Evolutionary conservation across 2,329 filamentous ascomycete genomes (phyloP).

Genomic region (Cladosporium sp.): DNA sequence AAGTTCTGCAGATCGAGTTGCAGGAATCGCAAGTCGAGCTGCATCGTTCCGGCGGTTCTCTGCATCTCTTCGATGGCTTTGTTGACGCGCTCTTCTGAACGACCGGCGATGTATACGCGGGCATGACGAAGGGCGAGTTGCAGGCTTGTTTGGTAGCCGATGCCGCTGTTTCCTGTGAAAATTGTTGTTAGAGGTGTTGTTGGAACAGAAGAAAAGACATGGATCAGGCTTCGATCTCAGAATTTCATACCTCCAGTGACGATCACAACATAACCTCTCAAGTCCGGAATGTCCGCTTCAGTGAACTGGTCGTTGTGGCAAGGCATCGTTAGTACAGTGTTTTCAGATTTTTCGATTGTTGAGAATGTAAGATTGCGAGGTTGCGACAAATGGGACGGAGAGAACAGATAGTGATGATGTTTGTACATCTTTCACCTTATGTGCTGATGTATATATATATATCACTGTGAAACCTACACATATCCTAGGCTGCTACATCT

Average conservation of each 20-base stretch:
- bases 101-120: slow-evolving; percentile 9
- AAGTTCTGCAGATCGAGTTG: slow-evolving; percentile 9
- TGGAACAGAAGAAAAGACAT: too few species aligned
- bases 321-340: neutral
- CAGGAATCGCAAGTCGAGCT: slow-evolving; percentile 13
- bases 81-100: slow-evolving; percentile 11
- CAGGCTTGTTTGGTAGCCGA: neutral
- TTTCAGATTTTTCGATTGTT: neutral
- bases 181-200: too few species aligned
- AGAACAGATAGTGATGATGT: neutral
- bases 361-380: neutral
- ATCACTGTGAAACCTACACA: neutral
- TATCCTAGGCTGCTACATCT: neutral
- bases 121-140: slow-evolving; percentile 9
- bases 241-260: neutral
- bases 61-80: slow-evolving; percentile 9
- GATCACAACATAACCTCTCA: neutral
- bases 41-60: neutral
- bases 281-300: neutral
- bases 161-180: neutral
- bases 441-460: neutral
- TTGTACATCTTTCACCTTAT: neutral
- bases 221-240: too few species aligned
- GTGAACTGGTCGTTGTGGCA: neutral
- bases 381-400: neutral